Evolutionary conservation across 768 basidiomycete genomes (phyloP).

Genomic region (Russula virescens): DNA sequence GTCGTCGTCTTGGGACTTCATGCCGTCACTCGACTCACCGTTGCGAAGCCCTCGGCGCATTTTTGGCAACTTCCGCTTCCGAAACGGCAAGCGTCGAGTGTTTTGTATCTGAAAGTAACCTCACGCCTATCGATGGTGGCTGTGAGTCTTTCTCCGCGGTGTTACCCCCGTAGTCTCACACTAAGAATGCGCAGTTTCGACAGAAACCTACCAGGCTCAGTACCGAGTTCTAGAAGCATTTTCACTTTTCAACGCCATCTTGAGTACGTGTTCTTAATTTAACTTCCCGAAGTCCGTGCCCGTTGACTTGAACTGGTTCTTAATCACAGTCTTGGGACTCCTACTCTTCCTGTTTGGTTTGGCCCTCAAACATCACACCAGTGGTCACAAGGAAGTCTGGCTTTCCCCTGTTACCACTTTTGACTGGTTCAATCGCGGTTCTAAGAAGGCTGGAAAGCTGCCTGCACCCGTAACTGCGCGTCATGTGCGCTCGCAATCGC

Average conservation of each 20-base stretch:
- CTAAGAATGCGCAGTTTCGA: constrained; percentile 50
- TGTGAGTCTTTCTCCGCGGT: constrained; percentile 44
- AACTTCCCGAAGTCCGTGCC: constrained; percentile 7
- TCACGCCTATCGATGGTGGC: constrained; percentile 51
- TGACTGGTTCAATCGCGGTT: constrained; percentile 54
- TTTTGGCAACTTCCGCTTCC: constrained; percentile 67
- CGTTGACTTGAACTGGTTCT: constrained; percentile 17
- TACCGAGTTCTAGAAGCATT: constrained; percentile 79
- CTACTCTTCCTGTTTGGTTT: constrained; percentile 42
- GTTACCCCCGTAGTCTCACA: neutral
- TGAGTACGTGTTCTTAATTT: constrained; percentile 43
- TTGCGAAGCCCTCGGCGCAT: constrained; percentile 61
- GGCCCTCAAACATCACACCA: constrained; percentile 39
- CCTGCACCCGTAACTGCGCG: constrained; percentile 39
- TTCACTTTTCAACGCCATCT: constrained; percentile 67
- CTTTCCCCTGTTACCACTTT: constrained; percentile 61
- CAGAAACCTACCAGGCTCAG: constrained; percentile 85
- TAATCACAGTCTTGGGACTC: constrained; percentile 44
- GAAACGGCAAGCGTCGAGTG: constrained; percentile 80
- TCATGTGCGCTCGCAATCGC: constrained; percentile 9
- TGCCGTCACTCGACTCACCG: neutral
- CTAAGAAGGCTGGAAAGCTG: constrained; percentile 34
- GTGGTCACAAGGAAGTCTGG: constrained; percentile 54
- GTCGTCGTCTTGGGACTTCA: constrained; percentile 26
- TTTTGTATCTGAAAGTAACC: constrained; percentile 50